Base-by-base conservation (phyloP, 1,284 basidiomycete genomes). In the Waitea zeae region DNA sequence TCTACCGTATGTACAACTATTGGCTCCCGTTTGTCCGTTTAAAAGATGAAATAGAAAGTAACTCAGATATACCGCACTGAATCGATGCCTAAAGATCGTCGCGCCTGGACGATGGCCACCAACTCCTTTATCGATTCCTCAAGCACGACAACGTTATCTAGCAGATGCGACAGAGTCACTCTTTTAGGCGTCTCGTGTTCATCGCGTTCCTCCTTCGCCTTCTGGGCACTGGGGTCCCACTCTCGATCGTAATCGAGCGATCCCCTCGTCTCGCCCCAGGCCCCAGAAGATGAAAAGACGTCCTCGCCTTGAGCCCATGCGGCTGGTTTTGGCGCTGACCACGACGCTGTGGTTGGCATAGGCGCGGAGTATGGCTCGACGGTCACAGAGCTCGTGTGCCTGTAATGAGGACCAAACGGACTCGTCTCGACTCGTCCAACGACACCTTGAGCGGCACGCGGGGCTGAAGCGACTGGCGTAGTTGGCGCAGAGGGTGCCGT, bases 81-180 rank as follows among this genome's bases (percentile, higher is more conserved):
- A 58, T 96, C 90, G 42, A 96, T 80, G 1, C 90, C 90, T 40
- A 92, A 57, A 50, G 77, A 80, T 45, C 86, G 62, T 41, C 92
- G 62, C 15, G 83, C 86, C 54, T 83, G 79, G 37, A 95, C 70
- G 39, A 93, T 78, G 14, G 86, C 86, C 19, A 80, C 74, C 33
- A 95, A 57, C 54, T 98, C 93, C 59, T 97, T 95, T 46, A 97
- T 79, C 39, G 81, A 80, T 56, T 98, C 93, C 55, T 98, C 92
- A 40, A 98, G 54, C 34, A 98, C 75, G 14, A 98, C 88, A 17
- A 92, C 80, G 49, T 98, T 97, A 53, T 98, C 95, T 46, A 98
- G 58, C 38, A 95, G 52, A 42, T 72, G 75, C 19, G 86, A 90
- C 20, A 95, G 60, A 9, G 82, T 86, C 18, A 88, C 67, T 12